phyloP scores from a whole-genome alignment of 2,329 filamentous ascomycete species.

The Xylariomycetidae sp. region DNA sequence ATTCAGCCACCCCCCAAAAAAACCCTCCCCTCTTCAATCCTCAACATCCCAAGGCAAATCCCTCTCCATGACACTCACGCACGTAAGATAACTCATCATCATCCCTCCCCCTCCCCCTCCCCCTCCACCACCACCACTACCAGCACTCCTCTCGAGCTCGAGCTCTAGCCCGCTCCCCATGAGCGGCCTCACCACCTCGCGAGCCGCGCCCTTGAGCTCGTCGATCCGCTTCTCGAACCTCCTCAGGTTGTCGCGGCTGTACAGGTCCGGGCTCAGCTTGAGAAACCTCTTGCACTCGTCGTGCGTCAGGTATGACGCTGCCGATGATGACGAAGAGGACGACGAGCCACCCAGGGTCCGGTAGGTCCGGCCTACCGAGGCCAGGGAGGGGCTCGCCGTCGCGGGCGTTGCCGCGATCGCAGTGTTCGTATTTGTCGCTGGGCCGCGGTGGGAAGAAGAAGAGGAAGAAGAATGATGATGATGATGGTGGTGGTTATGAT shows the following conservation, averaged over 20 bases:
- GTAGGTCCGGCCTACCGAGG: slow-evolving; percentile 68
- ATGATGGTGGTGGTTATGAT: too few species aligned
- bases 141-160: slow-evolving; percentile 52
- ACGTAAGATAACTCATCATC: slow-evolving; percentile 27
- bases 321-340: slow-evolving; percentile 47
- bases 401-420: slow-evolving; percentile 26
- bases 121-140: slow-evolving; percentile 26
- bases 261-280: slow-evolving; percentile 75
- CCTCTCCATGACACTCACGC: slow-evolving; percentile 26
- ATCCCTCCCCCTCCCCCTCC: slow-evolving; percentile 8
- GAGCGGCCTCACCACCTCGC: slow-evolving; percentile 76
- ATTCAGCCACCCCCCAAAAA: background rate
- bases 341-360: slow-evolving; percentile 59
- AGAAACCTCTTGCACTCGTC: slow-evolving; percentile 90
- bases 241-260: slow-evolving; percentile 79
- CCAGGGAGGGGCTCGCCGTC: slow-evolving; percentile 41
- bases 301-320: slow-evolving; percentile 66
- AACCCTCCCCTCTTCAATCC: slow-evolving; percentile 12
- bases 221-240: slow-evolving; percentile 84
- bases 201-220: slow-evolving; percentile 79
- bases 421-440: background rate
- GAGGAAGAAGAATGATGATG: slow-evolving; percentile 1
- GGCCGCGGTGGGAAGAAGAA: slow-evolving; percentile 6
- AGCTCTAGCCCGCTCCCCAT: slow-evolving; percentile 84
- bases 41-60: slow-evolving; percentile 28